Percentiles rank a stretch among this genome's conserved stretches.
Evolutionary conservation across 257 asterid genomes (phyloP).

Genomic region (Echium plantagineum): DNA sequence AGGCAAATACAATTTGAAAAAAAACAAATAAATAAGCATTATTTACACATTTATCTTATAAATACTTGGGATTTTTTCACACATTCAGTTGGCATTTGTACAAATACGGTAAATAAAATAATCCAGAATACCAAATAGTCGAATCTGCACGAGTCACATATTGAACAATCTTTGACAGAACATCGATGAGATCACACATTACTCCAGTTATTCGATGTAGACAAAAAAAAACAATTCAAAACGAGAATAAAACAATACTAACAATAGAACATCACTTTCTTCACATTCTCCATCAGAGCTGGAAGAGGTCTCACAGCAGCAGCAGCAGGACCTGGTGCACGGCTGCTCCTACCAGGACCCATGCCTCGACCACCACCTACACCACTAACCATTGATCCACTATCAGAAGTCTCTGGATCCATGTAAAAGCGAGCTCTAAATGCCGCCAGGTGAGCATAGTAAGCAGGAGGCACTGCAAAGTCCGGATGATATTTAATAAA

Average conservation of each 20-base stretch:
- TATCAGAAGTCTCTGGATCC: slow-evolving; percentile 87
- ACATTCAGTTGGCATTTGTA: too few species aligned
- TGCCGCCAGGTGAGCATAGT: slow-evolving; percentile 91
- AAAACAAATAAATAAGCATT: too few species aligned
- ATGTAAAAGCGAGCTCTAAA: slow-evolving; percentile 90
- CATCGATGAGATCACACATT: too few species aligned
- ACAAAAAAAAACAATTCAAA: too few species aligned
- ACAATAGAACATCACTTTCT: slow-evolving; percentile 88
- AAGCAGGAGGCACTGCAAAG: slow-evolving; percentile 83
- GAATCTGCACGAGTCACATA: too few species aligned
- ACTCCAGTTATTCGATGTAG: too few species aligned
- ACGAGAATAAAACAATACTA: slow-evolving; percentile 9
- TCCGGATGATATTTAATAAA: neutral
- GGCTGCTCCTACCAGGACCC: slow-evolving; percentile 26
- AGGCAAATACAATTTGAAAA: too few species aligned
- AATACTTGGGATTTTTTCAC: too few species aligned
- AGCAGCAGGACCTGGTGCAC: slow-evolving; percentile 38
- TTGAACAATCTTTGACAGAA: too few species aligned
- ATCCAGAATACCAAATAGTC: too few species aligned
- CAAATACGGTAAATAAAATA: too few species aligned
- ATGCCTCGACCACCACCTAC: slow-evolving; percentile 37
- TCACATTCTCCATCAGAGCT: slow-evolving; percentile 79
- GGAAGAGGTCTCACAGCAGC: slow-evolving; percentile 88
- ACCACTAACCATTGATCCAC: slow-evolving; percentile 60
- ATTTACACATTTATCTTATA: too few species aligned